Evolutionary conservation across 176 grass and related monocot genomes (phyloP).

Genomic region (Oryza meridionalis): DNA sequence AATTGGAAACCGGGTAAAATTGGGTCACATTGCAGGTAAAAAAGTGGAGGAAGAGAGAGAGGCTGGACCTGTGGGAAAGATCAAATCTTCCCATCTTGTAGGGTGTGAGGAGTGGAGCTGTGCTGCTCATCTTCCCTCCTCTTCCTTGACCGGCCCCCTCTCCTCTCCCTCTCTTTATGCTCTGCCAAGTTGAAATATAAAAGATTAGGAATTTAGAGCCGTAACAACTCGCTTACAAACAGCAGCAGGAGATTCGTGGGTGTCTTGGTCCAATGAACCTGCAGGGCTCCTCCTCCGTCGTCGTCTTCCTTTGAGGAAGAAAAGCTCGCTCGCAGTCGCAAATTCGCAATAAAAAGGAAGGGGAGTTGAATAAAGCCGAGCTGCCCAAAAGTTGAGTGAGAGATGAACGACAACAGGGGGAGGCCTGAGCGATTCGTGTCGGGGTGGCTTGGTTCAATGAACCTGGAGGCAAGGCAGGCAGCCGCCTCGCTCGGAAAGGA

Average conservation of each 20-base stretch:
- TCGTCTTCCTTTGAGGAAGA: too few species aligned
- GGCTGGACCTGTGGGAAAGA: constrained; percentile 51
- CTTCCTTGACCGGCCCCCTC: background rate
- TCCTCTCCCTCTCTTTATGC: background rate
- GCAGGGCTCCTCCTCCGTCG: background rate
- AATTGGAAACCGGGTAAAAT: background rate
- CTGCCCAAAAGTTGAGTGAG: too few species aligned
- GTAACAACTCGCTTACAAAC: background rate
- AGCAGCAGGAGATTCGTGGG: background rate
- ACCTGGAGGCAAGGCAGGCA: too few species aligned
- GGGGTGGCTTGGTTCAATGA: too few species aligned
- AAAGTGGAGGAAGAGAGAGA: background rate
- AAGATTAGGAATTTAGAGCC: background rate
- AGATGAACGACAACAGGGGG: too few species aligned
- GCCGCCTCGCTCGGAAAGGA: too few species aligned
- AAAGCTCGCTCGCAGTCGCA: too few species aligned
- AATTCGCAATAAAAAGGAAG: too few species aligned
- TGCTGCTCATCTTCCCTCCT: constrained; percentile 25
- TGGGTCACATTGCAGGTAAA: background rate
- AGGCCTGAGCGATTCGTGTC: too few species aligned
- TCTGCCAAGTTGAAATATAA: background rate
- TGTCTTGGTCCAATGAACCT: constrained; percentile 22
- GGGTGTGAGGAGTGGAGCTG: constrained; percentile 44
- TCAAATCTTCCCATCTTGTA: constrained; percentile 64
- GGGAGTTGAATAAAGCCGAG: too few species aligned